A percentile compares a stretch with the other conserved stretches of the same genome.
Conservation (phyloP, 257 asterid genomes). For the Capsicum chinense region DNA sequence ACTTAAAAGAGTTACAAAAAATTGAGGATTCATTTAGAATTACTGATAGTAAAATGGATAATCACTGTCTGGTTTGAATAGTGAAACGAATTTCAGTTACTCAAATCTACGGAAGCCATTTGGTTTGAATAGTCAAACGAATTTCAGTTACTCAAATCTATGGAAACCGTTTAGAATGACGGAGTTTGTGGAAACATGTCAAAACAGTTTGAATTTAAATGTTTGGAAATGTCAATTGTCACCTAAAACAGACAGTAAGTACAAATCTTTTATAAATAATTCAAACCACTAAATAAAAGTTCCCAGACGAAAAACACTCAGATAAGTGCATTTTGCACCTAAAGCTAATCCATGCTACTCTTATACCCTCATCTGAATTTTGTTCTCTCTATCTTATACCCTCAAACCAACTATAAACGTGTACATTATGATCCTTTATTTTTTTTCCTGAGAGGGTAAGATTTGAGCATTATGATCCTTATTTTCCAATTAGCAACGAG, state of each 20-base stretch:
- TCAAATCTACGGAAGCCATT: not conserved
- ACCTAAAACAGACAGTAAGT: not conserved
- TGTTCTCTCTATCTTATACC: not conserved
- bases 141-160: not conserved
- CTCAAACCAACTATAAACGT: conserved; percentile 4
- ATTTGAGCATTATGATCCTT: not conserved
- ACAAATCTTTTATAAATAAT: not conserved
- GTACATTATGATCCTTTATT: not conserved
- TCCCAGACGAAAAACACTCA: not conserved
- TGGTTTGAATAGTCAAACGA: not conserved
- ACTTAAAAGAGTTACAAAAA: not conserved
- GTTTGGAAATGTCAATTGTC: not conserved
- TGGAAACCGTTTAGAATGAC: not conserved
- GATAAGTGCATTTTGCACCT: not conserved
- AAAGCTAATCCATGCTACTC: not conserved
- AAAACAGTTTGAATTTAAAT: not conserved
- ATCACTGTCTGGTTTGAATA: not conserved
- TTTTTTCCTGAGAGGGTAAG: not conserved
- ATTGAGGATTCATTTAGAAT: not conserved
- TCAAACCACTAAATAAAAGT: not conserved
- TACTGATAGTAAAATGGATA: not conserved
- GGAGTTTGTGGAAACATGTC: not conserved
- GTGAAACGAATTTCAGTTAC: not conserved
- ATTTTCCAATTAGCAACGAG: not conserved
- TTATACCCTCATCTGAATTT: not conserved